Evolutionary conservation across 768 basidiomycete genomes (phyloP).

Genomic region (Pleurotus ostreatus): DNA sequence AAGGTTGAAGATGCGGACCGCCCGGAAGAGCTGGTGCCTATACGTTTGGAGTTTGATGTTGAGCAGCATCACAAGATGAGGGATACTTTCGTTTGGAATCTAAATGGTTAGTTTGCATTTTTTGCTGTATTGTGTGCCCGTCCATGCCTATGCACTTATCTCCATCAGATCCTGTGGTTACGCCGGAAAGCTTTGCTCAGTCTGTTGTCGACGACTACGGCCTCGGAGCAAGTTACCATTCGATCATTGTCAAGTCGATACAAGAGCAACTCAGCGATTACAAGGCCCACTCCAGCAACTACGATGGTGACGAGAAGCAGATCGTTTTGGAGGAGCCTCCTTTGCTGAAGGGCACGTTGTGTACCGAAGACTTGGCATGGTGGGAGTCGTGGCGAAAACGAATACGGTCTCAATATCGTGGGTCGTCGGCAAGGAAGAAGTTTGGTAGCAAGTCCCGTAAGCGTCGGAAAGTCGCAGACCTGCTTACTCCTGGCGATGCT

Average conservation of each 20-base stretch:
- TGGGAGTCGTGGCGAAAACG: constrained; percentile 73
- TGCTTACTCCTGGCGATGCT: constrained; percentile 12
- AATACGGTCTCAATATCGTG: constrained; percentile 32
- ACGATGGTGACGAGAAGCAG: constrained; percentile 43
- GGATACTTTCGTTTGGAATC: constrained; percentile 97
- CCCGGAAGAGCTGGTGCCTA: constrained; percentile 84
- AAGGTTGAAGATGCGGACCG: constrained; percentile 51
- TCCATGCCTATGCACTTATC: neutral
- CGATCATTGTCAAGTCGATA: constrained; percentile 74
- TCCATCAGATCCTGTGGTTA: constrained; percentile 77
- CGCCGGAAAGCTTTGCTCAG: constrained; percentile 87
- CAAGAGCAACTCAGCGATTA: constrained; percentile 85
- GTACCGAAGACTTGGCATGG: constrained; percentile 50
- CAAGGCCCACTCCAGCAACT: constrained; percentile 58
- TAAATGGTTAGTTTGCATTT: constrained; percentile 66
- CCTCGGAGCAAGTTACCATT: constrained; percentile 61
- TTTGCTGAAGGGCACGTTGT: constrained; percentile 36
- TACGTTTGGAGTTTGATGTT: constrained; percentile 94
- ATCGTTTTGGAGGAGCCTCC: constrained; percentile 20
- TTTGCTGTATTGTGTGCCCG: neutral
- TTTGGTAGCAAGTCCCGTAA: constrained; percentile 29
- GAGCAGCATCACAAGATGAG: constrained; percentile 85
- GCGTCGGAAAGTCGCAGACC: constrained; percentile 34
- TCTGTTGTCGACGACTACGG: constrained; percentile 88
- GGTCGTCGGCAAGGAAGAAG: constrained; percentile 16